A percentile compares a stretch with the other conserved stretches of the same genome.
Conservation (phyloP, 2,329 filamentous ascomycete genomes). For the Cladosporium velox region DNA sequence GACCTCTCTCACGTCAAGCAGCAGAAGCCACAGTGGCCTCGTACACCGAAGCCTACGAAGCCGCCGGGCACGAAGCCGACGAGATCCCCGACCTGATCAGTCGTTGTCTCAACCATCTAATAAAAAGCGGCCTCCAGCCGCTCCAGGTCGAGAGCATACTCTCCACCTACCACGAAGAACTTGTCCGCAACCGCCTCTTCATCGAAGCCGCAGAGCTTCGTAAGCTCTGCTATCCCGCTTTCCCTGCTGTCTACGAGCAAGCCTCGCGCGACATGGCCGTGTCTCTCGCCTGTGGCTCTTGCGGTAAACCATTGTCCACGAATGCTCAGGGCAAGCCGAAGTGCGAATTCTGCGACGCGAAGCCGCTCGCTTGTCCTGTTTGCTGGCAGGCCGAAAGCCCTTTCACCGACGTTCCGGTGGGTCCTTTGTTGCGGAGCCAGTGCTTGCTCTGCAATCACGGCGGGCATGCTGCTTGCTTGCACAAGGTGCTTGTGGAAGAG, state of each 20-base stretch:
- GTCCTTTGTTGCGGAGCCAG: constrained; percentile 52
- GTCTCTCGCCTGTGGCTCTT: constrained; percentile 57
- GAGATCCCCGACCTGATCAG: constrained; percentile 36
- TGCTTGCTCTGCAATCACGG: constrained; percentile 64
- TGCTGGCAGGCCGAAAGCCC: constrained; percentile 11
- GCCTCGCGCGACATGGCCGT: constrained; percentile 56
- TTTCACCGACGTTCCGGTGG: constrained; percentile 23
- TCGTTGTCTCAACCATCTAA: constrained; percentile 38
- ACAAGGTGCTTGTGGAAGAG: constrained; percentile 56
- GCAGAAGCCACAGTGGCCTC: constrained; percentile 39
- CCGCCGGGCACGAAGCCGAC: constrained; percentile 40
- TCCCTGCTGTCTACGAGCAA: constrained; percentile 60
- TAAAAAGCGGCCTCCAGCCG: constrained; percentile 49
- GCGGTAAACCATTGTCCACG: constrained; percentile 55
- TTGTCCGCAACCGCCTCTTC: constrained; percentile 50
- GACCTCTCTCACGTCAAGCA: constrained; percentile 35
- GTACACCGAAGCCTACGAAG: constrained; percentile 44
- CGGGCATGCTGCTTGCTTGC: constrained; percentile 60
- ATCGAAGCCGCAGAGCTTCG: constrained; percentile 59
- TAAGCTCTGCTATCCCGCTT: constrained; percentile 55
- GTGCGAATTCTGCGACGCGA: constrained; percentile 53
- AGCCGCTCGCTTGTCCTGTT: constrained; percentile 27
- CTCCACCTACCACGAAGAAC: constrained; percentile 58
- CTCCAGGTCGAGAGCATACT: constrained; percentile 59
- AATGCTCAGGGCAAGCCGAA: constrained; percentile 53